Percentiles rank a stretch among this genome's conserved stretches.
Conservation (phyloP, 768 basidiomycete species). For the Suillus spraguei region DNA sequence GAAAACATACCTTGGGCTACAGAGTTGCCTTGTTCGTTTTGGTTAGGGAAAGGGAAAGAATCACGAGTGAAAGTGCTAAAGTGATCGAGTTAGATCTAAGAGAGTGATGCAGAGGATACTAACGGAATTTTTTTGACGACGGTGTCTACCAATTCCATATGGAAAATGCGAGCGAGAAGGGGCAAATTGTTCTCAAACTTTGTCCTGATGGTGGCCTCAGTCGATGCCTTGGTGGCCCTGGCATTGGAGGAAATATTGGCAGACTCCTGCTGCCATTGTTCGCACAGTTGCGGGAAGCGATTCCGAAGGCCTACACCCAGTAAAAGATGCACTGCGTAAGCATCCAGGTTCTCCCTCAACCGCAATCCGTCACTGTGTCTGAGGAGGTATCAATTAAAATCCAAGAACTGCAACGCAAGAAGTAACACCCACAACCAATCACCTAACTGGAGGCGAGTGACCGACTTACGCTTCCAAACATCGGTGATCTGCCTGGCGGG, state of each 20-base stretch:
- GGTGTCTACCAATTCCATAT: slow-evolving; percentile 27
- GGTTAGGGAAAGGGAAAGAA: slow-evolving; percentile 11
- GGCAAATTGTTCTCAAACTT: slow-evolving; percentile 14
- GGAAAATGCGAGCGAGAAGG: slow-evolving; percentile 2
- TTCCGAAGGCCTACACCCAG: slow-evolving; percentile 29
- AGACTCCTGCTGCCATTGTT: slow-evolving; percentile 24
- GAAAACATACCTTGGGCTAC: slow-evolving; percentile 11
- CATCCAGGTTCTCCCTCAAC: slow-evolving; percentile 27
- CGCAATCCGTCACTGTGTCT: slow-evolving; percentile 28
- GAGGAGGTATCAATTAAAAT: not conserved
- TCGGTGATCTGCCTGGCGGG: slow-evolving; percentile 17
- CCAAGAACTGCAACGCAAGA: not conserved
- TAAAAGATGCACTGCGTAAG: slow-evolving; percentile 30
- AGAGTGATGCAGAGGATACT: slow-evolving; percentile 11
- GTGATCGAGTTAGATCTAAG: not conserved
- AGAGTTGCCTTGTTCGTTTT: not conserved
- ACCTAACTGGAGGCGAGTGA: slow-evolving; percentile 18
- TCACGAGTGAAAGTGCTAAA: slow-evolving; percentile 19
- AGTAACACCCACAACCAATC: slow-evolving; percentile 21
- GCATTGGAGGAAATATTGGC: slow-evolving; percentile 2
- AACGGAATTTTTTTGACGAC: slow-evolving; percentile 23
- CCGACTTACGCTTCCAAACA: not conserved
- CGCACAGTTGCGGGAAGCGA: slow-evolving; percentile 27
- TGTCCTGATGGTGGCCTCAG: not conserved
- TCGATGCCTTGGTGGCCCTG: accelerated